Evolutionary conservation across 2,329 filamentous ascomycete species (phyloP).

Genomic region (Aspergillus spinulosporus): DNA sequence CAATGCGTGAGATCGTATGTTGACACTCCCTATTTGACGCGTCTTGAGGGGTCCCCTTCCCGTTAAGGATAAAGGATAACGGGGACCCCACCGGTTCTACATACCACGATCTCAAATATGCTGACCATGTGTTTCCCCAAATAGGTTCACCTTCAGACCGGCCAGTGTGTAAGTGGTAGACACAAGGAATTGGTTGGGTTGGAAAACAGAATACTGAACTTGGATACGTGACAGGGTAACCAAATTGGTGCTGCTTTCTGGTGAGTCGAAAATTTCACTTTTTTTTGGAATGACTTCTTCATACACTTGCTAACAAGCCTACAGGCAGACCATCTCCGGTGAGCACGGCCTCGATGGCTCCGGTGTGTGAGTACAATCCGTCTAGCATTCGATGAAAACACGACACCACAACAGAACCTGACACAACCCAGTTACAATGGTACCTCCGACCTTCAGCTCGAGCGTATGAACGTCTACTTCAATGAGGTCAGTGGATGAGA

Average conservation of each 20-base stretch:
- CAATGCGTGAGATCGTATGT: slow-evolving; percentile 75
- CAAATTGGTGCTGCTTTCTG: slow-evolving; percentile 99
- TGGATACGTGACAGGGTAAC: slow-evolving; percentile 72
- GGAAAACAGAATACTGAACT: slow-evolving; percentile 26
- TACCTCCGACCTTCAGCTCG: slow-evolving; percentile 96
- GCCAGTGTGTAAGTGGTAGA: slow-evolving; percentile 82
- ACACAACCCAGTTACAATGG: slow-evolving; percentile 76
- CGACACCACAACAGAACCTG: slow-evolving; percentile 23
- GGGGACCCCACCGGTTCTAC: slow-evolving; percentile 34
- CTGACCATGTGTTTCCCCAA: slow-evolving; percentile 47
- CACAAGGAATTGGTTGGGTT: slow-evolving; percentile 13
- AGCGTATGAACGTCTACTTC: slow-evolving; percentile 99
- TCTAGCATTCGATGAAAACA: slow-evolving; percentile 6
- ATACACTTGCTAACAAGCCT: slow-evolving; percentile 40
- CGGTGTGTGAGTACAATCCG: slow-evolving; percentile 71
- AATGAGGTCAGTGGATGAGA: slow-evolving; percentile 65
- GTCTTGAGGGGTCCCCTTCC: slow-evolving; percentile 35
- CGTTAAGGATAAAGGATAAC: slow-evolving; percentile 18
- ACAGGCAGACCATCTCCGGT: slow-evolving; percentile 77
- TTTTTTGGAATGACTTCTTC: neutral
- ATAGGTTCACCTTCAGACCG: slow-evolving; percentile 99
- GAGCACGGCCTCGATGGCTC: slow-evolving; percentile 97
- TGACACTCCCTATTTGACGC: slow-evolving; percentile 31
- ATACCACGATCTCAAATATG: slow-evolving; percentile 22
- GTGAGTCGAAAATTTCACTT: slow-evolving; percentile 51